phyloP scores from a whole-genome alignment of 2,329 filamentous ascomycete genomes.

The Blumeriella jaapii region DNA sequence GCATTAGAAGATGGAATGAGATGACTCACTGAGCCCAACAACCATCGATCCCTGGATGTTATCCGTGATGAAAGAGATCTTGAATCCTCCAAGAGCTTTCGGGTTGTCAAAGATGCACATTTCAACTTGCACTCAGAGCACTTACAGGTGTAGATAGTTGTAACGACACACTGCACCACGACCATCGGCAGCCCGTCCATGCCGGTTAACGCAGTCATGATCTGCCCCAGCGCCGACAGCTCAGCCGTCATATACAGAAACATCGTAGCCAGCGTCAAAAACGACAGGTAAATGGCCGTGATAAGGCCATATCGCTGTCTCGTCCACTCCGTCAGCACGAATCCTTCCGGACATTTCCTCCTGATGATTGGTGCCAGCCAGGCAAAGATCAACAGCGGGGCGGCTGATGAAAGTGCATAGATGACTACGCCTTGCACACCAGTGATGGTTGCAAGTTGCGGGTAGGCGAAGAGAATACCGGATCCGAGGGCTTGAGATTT shows the following conservation, averaged over 20 bases:
- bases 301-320: slow-evolving; percentile 63
- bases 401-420: slow-evolving; percentile 60
- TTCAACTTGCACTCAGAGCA: not conserved
- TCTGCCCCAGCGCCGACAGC: slow-evolving; percentile 70
- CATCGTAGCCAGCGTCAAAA: slow-evolving; percentile 67
- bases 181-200: slow-evolving; percentile 63
- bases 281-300: slow-evolving; percentile 62
- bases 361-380: slow-evolving; percentile 66
- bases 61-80: slow-evolving; percentile 75
- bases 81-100: slow-evolving; percentile 66
- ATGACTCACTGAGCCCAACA: slow-evolving; percentile 43
- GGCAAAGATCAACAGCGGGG: slow-evolving; percentile 66
- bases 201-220: slow-evolving; percentile 62
- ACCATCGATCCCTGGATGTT: slow-evolving; percentile 75
- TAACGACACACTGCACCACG: slow-evolving; percentile 66
- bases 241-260: slow-evolving; percentile 84
- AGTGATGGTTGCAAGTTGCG: slow-evolving; percentile 65
- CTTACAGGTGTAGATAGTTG: slow-evolving; percentile 73
- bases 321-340: slow-evolving; percentile 77
- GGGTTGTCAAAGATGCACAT: not conserved
- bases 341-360: slow-evolving; percentile 69
- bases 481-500: slow-evolving; percentile 61
- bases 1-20: too few species aligned
- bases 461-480: slow-evolving; percentile 73
- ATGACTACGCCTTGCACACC: slow-evolving; percentile 69